Evolutionary conservation across 2,329 filamentous ascomycete species (phyloP).

Genomic region (Arachnopeziza araneosa): DNA sequence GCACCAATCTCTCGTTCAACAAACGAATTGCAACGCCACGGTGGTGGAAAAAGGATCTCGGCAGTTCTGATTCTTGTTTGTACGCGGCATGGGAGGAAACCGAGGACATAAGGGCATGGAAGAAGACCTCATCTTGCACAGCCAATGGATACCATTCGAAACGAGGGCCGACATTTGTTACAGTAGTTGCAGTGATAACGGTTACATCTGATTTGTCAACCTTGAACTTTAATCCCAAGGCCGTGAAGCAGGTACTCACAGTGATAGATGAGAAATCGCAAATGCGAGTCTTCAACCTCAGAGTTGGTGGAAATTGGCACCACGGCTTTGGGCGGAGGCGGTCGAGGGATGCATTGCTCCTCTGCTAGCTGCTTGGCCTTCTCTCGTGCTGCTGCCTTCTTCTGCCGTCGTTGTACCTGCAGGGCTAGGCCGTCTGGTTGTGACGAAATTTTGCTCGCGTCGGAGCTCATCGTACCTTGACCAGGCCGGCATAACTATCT

Average conservation of each 20-base stretch:
- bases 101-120: conserved; percentile 20
- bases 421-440: neutral
- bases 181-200: conserved; percentile 9
- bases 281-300: conserved; percentile 12
- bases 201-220: conserved; percentile 20
- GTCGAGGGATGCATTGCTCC: neutral
- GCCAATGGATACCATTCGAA: conserved; percentile 22
- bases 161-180: conserved; percentile 17
- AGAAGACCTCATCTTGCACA: conserved; percentile 19
- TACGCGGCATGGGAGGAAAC: conserved; percentile 17
- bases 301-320: conserved; percentile 12
- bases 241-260: conserved; percentile 9
- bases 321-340: conserved; percentile 12
- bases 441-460: neutral
- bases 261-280: conserved; percentile 20
- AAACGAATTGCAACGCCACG: conserved; percentile 19
- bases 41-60: conserved; percentile 13
- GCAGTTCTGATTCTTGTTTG: conserved; percentile 10
- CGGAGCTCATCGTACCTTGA: neutral
- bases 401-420: neutral
- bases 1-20: conserved; percentile 14
- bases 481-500: neutral
- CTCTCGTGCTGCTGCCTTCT: neutral
- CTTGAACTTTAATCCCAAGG: neutral
- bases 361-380: neutral